These are phyloP conservation scores for Biscutella laevigata DNA, from an alignment of 441 rosid species.

Conservation along the genomic window DNA sequence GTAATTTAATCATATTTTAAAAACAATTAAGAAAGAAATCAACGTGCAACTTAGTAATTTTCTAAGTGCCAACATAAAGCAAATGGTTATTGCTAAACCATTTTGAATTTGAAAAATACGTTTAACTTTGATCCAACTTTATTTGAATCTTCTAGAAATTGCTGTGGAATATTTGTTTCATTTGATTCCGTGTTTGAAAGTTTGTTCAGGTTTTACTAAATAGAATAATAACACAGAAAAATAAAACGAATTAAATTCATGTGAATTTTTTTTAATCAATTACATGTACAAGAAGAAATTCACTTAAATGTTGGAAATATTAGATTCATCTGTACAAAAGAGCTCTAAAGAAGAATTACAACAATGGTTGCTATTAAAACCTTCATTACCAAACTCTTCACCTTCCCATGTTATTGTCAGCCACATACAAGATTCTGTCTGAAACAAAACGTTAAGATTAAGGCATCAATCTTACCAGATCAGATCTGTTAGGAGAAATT, in stretches of 20 bases:
- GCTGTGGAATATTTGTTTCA: not conserved
- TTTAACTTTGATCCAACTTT: not conserved
- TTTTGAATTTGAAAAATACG: slow-evolving; percentile 12
- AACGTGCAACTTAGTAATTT: slow-evolving; percentile 24
- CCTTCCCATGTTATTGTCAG: slow-evolving; percentile 1
- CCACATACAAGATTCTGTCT: not conserved
- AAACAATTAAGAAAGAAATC: not conserved
- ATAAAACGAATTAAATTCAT: not conserved
- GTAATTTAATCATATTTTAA: not conserved
- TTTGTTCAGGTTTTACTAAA: slow-evolving; percentile 6
- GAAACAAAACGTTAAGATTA: not conserved
- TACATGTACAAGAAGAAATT: slow-evolving; percentile 10
- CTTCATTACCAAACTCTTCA: slow-evolving; percentile 18
- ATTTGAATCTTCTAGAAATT: not conserved
- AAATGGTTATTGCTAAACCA: not conserved
- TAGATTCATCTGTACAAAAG: not conserved
- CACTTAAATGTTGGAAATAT: not conserved
- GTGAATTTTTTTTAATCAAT: too few relatives aligned
- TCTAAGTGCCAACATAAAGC: slow-evolving; percentile 13
- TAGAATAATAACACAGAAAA: not conserved
- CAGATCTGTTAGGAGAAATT: not conserved
- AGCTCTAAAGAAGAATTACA: not conserved
- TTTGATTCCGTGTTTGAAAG: slow-evolving; percentile 13
- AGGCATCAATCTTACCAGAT: not conserved
- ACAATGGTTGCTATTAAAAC: slow-evolving; percentile 3